Evolutionary conservation across 1,139 yeast species (phyloP), one percentile per base, ranked within the genome.

Genomic region (Lodderomyces parapsilosis): DNA sequence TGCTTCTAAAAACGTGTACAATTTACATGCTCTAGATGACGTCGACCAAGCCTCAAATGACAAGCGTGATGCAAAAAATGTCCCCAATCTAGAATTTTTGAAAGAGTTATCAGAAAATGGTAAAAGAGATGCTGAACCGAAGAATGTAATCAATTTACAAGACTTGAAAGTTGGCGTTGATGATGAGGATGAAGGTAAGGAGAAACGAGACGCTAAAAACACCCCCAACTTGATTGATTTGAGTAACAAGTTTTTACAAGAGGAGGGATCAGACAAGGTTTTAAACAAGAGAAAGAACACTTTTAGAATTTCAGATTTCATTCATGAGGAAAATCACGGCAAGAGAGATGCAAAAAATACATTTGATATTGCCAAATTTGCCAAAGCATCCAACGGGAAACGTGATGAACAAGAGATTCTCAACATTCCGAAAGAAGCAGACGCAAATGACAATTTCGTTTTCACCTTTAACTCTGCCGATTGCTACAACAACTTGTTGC

Each of bases 131-230:
- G 56, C 44, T 34, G 43, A 34, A 3, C 18, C 27, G 14, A 34
- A 33, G 25, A 33, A 33, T 19, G 25, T 33, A 3, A 19, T 32
- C 5, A 39, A 47, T 27, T 42, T 44, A 30, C 40, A 37, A 17
- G 41, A 11, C 10, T 45, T 45, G 20, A 39, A 41, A 34, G 34
- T n/a, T 15, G 33, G 33, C 3, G 33, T 30, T 19, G 10, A 15
- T 17, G 33, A 40, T 2, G 43, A 15, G 8, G 33, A 40, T 2
- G 43, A 38, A 15, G 25, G 2, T 24, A 20, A 30, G 9, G 32
- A 40, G 13, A 57, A 58, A 34, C 50, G 60, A 31, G 59, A 57
- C 10, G 58, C 59, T 8, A 62, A 62, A 41, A 56, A 62, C 41
- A 51, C 55, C 19, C 45, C 52, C 24, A 47, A 56, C 40, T 50